Evolutionary conservation across 116 monocot genomes (phyloP), one percentile per base, ranked within the genome.

Genomic region (Phalaenopsis hybrid): DNA sequence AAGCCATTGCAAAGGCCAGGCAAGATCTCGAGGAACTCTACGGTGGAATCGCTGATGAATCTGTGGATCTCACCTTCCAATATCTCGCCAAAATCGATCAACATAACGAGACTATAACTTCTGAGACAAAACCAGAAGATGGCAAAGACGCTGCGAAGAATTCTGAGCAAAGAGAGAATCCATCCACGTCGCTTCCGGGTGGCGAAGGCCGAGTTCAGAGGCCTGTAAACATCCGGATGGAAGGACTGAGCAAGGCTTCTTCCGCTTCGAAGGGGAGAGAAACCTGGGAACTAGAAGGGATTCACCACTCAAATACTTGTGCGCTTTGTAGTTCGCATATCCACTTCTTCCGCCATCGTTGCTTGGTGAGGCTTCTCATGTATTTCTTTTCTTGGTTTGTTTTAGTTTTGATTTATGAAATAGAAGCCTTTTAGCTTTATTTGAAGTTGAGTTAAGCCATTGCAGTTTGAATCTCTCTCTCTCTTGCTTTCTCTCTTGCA

Each of bases 241-340:
- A 48, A 82, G 17, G 15, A 12, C 15, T 55, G 55, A 15, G 55
- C 55, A 55, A 15, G 8, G 45, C 63, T 45, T 75, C 59, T 18
- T 82, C 70, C 28, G 58, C 76, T 16, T 57, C 37, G 12, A 73
- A 58, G 2, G 88, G 78, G 31, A 43, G 15, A 20, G 84, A 57
- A n/a, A 7, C 23, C 15, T 75, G 59, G 44, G 65, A 84, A 41
- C 63, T 83, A 43, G 55, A 81, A 0, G 91, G 88, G 55, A 91
- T 91, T 37, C 88, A 86, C 44, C 91, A 91, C 74, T 86, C 91
- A 0, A 88, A 86, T 37, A 86, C 86, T 2, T 91, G 91, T 55
- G 46, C 91, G 18, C 67, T 91, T 16, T 91, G 91, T 81, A 79
- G 41, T 57, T 44, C 52, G 13, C 67, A 77, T 76, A 59, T 88